Evolutionary conservation across 1,284 basidiomycete species (phyloP), one percentile per base, ranked within the genome.

Genomic region (Sanghuangporus weigelae): DNA sequence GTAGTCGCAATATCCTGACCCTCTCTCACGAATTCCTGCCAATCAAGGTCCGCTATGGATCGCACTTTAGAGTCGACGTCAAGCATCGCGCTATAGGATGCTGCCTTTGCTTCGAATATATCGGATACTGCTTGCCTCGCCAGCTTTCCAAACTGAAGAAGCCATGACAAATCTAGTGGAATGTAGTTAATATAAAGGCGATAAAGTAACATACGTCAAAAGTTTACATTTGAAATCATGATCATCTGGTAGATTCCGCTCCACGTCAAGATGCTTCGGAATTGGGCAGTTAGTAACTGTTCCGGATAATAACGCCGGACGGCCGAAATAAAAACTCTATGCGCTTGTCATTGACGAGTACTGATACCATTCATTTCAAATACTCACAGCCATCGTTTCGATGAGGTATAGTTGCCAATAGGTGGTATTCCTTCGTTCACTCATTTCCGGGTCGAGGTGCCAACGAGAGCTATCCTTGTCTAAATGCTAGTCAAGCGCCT

Each of bases 331-430:
- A 68, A 87, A 87, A 68, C 84, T 88, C 87, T 88, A 66, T 58
- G 62, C 6, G 46, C 36, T 21, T 23, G 40, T 36, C 8, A 64
- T 23, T 12, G 59, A 42, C 35, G 19, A 62, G 23, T 8, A 21
- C 7, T 11, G 42, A 39, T 12, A 19, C 31, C 36, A 56, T 66
- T 53, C 2, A 1, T 49, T n/a, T 38, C 60, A 39, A 63, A 26
- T 7, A 73, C 83, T 67, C 67, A 89, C 86, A 35, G 81, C 72
- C 79, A 81, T 83, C 0, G 84, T 83, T 67, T 89, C 86, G 21
- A 79, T 71, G 21, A 75, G 63, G 68, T 86, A 86, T 14, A 89
- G 70, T 63, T 86, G 83, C 86, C 87, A 90, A 69, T 88, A 89
- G 3, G 86, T 75, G 26, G 77, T 78, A 63, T 77, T 79, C 6